These are phyloP conservation scores for Diutina ranongensis DNA, from an alignment of 1,139 yeast species.

Conservation along the genomic window DNA sequence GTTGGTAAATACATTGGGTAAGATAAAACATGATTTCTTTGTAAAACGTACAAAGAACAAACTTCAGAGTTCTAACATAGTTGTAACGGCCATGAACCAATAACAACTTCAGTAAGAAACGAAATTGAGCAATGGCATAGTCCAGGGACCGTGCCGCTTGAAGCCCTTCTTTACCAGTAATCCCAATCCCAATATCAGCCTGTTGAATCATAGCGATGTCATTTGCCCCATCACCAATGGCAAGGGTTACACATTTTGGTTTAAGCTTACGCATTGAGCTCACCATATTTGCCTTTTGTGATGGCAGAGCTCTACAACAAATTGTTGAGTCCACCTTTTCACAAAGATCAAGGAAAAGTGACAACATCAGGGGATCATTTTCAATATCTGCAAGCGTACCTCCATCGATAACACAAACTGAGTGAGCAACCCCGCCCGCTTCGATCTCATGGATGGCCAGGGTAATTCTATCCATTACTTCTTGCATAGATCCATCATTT, in stretches of 20 bases:
- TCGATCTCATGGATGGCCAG: conserved; percentile 50
- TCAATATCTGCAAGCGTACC: conserved; percentile 67
- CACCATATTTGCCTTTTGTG: conserved; percentile 91
- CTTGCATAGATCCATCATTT: conserved; percentile 41
- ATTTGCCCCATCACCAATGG: conserved; percentile 99
- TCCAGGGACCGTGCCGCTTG: conserved; percentile 96
- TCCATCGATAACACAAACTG: conserved; percentile 92
- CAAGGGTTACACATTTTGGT: conserved; percentile 67
- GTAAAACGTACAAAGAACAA: conserved; percentile 88
- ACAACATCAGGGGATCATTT: conserved; percentile 54
- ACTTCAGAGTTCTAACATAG: conserved; percentile 83
- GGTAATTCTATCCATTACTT: conserved; percentile 42
- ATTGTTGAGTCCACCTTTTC: conserved; percentile 83
- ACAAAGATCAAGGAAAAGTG: conserved; percentile 73
- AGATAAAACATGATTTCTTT: conserved; percentile 84
- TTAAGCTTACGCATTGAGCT: conserved; percentile 57
- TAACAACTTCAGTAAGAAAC: conserved; percentile 68
- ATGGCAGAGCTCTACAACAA: conserved; percentile 94
- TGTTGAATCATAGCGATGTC: conserved; percentile 98
- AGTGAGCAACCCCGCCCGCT: conserved; percentile 74
- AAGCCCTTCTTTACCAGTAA: conserved; percentile 91
- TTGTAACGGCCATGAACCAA: conserved; percentile 95
- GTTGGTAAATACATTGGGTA: conserved; percentile 80
- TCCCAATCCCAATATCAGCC: conserved; percentile 96
- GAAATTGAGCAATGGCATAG: conserved; percentile 89